Evolutionary conservation across 2,329 filamentous ascomycete species (phyloP), one percentile per base, ranked within the genome.

Genomic region (Pseudogymnoascus sp.): DNA sequence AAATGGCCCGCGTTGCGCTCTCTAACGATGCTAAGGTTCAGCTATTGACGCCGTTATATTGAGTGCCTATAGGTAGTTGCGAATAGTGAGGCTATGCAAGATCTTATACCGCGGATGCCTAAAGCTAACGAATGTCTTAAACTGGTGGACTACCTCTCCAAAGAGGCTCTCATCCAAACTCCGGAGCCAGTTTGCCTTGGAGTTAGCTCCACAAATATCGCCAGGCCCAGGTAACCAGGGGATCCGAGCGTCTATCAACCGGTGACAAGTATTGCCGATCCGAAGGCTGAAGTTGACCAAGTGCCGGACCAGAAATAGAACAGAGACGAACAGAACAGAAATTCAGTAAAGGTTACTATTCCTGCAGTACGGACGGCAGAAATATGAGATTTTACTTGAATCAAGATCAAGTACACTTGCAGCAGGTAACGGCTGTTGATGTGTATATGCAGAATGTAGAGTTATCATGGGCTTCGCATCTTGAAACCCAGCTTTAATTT

Each of bases 221-320:
- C 49, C 49, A 55, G 49, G 49, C 49, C 23, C 42, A 55, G 49
- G 49, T 55, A 55, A 33, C 28, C 25, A 55, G 45, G 45, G 45
- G 45, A 55, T 55, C 45, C 45, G 28, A 55, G 49, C 49, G 49
- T 55, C n/a, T 9, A 55, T 55, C n/a, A 33, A 12, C 5, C 49
- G 49, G 49, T 33, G 49, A 12, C 33, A 33, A 55, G 49, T 55
- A 55, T 55, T 12, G 9, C 49, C 49, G 49, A 6, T 12, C 49
- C 49, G 49, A 19, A 55, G 28, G 49, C 49, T 33, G 49, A 16
- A 19, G 25, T 30, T n/a, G 25, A 22, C 25, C 49, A 55, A 55
- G 28, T 55, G 49, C 49, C 49, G 16, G 25, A 19, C 4, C 11
- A 55, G 49, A 8, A 55, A 33, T 33, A 55, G 49, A 55, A 55